Conservation (phyloP, 2,329 filamentous ascomycete genomes). For the Teratosphaeria epicoccoides region DNA sequence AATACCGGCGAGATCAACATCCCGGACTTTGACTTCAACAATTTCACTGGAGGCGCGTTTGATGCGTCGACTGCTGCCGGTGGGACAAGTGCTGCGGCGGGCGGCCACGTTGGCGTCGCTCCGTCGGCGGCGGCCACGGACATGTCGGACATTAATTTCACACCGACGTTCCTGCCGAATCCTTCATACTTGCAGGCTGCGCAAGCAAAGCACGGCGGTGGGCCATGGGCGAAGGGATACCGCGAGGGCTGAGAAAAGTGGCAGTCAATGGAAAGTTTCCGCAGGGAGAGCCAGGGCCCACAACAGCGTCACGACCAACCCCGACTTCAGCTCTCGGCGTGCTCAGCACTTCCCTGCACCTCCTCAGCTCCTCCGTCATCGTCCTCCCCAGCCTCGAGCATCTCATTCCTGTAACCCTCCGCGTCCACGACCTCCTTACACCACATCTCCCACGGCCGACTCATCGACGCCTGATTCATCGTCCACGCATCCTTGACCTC, state of each 20-base stretch:
- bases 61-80: not conserved
- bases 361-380: not conserved
- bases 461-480: conserved; percentile 22
- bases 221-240: not conserved
- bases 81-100: not conserved
- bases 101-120: not conserved
- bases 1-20: conserved; percentile 27
- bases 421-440: conserved; percentile 31
- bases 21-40: conserved; percentile 24
- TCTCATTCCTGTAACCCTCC: conserved; percentile 31
- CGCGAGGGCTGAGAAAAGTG: no score
- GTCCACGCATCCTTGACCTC: conserved; percentile 34
- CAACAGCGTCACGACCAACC: no score
- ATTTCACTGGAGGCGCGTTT: conserved; percentile 19
- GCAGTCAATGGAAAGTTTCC: no score
- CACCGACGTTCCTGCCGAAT: conserved; percentile 7
- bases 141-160: conserved; percentile 9
- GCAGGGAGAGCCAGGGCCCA: no score
- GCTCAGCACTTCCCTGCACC: not conserved
- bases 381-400: not conserved
- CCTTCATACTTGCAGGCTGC: not conserved
- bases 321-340: not conserved
- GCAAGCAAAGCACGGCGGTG: not conserved
- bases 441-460: conserved; percentile 35
- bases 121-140: conserved; percentile 2